These are phyloP conservation scores for Zygoascus tannicola DNA, from an alignment of 805 yeast species.

Conservation along the genomic window DNA sequence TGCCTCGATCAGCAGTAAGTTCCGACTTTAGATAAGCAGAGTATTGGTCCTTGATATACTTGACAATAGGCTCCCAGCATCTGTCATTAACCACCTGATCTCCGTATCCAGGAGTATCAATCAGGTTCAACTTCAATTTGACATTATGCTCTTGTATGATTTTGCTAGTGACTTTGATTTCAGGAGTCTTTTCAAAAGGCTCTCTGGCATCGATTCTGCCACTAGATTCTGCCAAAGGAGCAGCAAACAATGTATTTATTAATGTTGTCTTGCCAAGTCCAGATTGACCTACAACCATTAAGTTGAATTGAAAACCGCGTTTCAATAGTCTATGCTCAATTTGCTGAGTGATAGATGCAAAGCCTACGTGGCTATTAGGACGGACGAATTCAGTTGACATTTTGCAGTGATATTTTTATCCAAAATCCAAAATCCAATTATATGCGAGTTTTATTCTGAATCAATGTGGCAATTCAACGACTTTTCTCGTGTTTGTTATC, in stretches of 20 bases:
- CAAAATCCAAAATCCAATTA: too few species aligned
- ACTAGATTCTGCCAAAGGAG: conserved; percentile 62
- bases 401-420: not conserved
- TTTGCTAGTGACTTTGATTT: conserved; percentile 42
- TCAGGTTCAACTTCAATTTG: conserved; percentile 71
- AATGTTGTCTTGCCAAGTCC: conserved; percentile 94
- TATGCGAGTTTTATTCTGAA: too few species aligned
- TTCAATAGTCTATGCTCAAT: conserved; percentile 86
- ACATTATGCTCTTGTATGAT: conserved; percentile 79
- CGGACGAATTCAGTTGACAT: not conserved
- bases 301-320: conserved; percentile 87
- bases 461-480: too few species aligned
- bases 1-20: conserved; percentile 88
- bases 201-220: conserved; percentile 63
- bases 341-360: conserved; percentile 92
- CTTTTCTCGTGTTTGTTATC: too few species aligned
- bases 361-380: conserved; percentile 68
- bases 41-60: conserved; percentile 92
- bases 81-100: conserved; percentile 92
- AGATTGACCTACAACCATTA: conserved; percentile 85
- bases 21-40: conserved; percentile 85
- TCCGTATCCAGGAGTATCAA: conserved; percentile 97
- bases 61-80: conserved; percentile 94
- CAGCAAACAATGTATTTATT: conserved; percentile 80
- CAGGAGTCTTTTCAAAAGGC: conserved; percentile 79